Evolutionary conservation across 1,139 yeast genomes (phyloP), one percentile per base, ranked within the genome.

Genomic region (Lipomyces yarrowii): DNA sequence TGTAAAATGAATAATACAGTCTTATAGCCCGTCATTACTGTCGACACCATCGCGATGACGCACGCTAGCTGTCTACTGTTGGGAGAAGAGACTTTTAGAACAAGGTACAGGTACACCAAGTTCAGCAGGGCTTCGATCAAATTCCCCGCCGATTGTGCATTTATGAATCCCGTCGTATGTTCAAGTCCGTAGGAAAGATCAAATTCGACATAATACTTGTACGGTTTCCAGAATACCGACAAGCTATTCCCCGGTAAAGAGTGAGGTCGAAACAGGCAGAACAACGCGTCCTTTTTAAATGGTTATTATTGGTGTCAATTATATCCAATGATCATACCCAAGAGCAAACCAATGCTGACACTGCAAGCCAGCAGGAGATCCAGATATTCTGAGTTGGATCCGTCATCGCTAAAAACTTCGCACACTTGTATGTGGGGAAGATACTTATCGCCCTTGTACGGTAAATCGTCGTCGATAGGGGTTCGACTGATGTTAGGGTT

Each of bases 241-340:
- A 52, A 52, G 32, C 56, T 52, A n/a, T 32, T 32, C 18, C 56
- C 56, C 13, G 56, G 56, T n/a, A 52, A 26, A 7, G 56, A 52
- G 35, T 52, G 21, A 0, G 56, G 56, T 32, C 56, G 56, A 3
- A 15, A 52, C 56, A 52, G 21, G 8, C 56, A 52, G 21, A 52
- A 52, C 7, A 15, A n/a, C 2, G 33, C 56, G 21, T 52, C 56
- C 56, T 52, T 15, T n/a, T n/a, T n/a, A n/a, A 6, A 52, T 18
- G 7, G 46, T 39, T 5, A 39, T n/a, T 13, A 13, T n/a, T n/a
- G n/a, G 6, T n/a, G 6, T 35, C 39, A 35, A 39, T 3, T 39
- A n/a, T 2, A 6, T 15, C 7, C 15, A n/a, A 39, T 39, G 7
- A 7, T 3, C 46, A 15, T 15, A 39, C 46, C 46, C 46, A 39